phyloP scores from a whole-genome alignment of 345 rosid species.

The Noccaea bulbosa region DNA sequence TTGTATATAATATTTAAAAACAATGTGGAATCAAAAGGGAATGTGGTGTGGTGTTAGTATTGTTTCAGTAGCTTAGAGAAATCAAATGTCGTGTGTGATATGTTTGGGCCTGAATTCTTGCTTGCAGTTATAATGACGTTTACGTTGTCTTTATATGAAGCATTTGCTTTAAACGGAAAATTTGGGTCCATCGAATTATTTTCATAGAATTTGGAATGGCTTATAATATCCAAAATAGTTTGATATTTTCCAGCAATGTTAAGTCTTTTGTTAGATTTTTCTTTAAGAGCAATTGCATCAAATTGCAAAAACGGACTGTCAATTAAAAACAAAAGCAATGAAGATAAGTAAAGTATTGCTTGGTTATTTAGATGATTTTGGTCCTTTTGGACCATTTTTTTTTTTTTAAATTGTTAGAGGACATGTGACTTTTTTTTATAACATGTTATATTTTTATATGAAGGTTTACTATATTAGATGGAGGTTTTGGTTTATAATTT shows the following conservation, averaged over 20 bases:
- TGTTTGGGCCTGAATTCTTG: slow-evolving; percentile 6
- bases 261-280: no score
- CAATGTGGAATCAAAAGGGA: not conserved
- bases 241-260: not conserved
- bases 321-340: no score
- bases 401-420: no score
- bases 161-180: not conserved
- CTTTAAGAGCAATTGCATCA: no score
- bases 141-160: slow-evolving; percentile 3
- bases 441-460: no score
- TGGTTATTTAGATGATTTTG: no score
- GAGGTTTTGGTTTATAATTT: no score
- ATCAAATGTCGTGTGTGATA: slow-evolving; percentile 19
- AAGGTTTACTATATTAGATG: no score
- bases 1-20: not conserved
- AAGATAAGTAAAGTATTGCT: no score
- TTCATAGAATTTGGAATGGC: not conserved
- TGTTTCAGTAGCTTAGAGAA: not conserved
- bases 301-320: no score
- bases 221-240: not conserved
- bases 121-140: not conserved
- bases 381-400: no score
- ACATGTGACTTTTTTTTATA: no score
- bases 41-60: not conserved
- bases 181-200: slow-evolving; percentile 17